These are phyloP conservation scores for Phaeosphaeriaceae sp. DNA, from an alignment of 2,329 filamentous ascomycete species.

Conservation along the genomic window DNA sequence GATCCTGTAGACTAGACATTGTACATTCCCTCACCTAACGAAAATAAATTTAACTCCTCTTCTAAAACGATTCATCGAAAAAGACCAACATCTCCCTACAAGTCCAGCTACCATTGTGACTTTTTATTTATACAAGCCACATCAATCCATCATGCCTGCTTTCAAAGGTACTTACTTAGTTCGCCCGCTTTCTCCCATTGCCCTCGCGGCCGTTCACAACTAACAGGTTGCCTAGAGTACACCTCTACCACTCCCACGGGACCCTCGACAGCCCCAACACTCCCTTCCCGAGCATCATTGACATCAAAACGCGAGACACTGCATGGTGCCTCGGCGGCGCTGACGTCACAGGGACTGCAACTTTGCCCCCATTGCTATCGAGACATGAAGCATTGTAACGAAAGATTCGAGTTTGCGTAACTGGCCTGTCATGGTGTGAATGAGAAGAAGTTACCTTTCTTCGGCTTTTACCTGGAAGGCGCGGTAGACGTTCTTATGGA, in stretches of 20 bases:
- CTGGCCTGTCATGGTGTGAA: neutral
- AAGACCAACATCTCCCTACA: neutral
- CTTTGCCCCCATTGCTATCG: slow-evolving; percentile 38
- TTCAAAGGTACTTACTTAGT: slow-evolving; percentile 33
- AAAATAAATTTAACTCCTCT: too few relatives aligned
- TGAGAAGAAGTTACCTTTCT: neutral
- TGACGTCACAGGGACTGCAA: slow-evolving; percentile 30
- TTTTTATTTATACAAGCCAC: neutral
- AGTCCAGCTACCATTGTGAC: neutral
- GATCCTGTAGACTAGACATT: too few relatives aligned
- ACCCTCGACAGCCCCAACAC: slow-evolving; percentile 28
- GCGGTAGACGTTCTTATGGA: neutral
- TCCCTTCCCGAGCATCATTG: slow-evolving; percentile 17
- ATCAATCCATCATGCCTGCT: slow-evolving; percentile 21
- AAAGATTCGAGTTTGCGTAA: slow-evolving; percentile 33
- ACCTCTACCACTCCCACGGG: slow-evolving; percentile 32
- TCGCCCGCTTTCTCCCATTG: neutral
- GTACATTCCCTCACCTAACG: too few relatives aligned
- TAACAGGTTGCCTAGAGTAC: slow-evolving; percentile 22
- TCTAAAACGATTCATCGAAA: too few relatives aligned
- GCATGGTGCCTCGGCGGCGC: slow-evolving; percentile 26
- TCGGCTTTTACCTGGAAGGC: neutral
- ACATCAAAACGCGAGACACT: slow-evolving; percentile 30
- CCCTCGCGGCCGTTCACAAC: neutral
- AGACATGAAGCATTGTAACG: slow-evolving; percentile 34